These are phyloP conservation scores for Chlamydomonas asymmetrica DNA, from an alignment of 139 green algal genomes.

Conservation along the genomic window DNA sequence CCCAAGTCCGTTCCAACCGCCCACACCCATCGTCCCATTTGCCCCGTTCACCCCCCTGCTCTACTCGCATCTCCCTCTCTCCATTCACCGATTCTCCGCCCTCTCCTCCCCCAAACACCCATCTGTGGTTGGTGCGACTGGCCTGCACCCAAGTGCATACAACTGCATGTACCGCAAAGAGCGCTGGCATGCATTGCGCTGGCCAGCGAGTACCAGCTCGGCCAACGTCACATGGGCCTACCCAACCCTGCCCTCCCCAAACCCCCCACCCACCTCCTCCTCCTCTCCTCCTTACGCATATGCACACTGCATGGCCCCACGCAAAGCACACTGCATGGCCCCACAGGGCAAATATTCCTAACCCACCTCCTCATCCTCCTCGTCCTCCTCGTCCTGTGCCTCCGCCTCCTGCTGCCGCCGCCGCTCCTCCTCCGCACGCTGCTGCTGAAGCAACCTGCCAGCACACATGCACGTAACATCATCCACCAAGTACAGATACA, in stretches of 20 bases:
- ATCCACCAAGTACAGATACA: neutral
- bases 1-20: too few species aligned
- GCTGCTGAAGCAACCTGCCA: conserved; percentile 48
- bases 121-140: too few species aligned
- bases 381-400: conserved; percentile 29
- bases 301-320: neutral
- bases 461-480: neutral
- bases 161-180: too few species aligned
- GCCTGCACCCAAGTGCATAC: too few species aligned
- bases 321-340: too few species aligned
- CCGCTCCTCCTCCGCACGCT: conserved; percentile 50
- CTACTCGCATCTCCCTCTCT: too few species aligned
- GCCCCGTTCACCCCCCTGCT: too few species aligned
- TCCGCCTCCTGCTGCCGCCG: conserved; percentile 45
- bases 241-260: neutral
- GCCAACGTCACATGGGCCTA: neutral
- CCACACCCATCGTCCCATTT: too few species aligned
- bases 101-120: too few species aligned
- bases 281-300: too few species aligned
- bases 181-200: too few species aligned
- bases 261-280: neutral
- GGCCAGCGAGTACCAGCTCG: neutral
- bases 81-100: too few species aligned
- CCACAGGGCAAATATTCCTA: neutral
- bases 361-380: conserved; percentile 52